These are phyloP conservation scores for Dentipellis fragilis DNA, from an alignment of 768 basidiomycete species.

Conservation along the genomic window DNA sequence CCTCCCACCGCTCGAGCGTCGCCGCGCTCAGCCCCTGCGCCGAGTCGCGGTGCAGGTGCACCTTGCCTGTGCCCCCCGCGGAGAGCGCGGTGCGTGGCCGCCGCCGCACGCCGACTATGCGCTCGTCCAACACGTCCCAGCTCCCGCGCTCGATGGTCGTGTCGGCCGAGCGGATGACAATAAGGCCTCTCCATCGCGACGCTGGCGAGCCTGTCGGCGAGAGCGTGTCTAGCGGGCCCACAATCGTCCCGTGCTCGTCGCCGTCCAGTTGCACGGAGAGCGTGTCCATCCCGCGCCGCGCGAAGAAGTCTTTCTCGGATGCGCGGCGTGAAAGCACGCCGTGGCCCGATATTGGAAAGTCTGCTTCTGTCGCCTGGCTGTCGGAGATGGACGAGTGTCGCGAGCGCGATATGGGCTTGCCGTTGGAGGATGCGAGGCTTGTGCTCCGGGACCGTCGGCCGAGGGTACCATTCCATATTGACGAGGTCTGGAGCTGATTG, in stretches of 20 bases:
- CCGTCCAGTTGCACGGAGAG: conserved; percentile 34
- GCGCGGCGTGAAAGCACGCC: conserved; percentile 66
- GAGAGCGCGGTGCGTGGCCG: conserved; percentile 32
- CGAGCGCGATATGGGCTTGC: conserved; percentile 33
- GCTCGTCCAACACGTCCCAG: conserved; percentile 58
- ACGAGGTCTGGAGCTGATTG: conserved; percentile 32
- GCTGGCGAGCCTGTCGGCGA: conserved; percentile 7
- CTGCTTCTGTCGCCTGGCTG: conserved; percentile 24
- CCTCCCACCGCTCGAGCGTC: conserved; percentile 73
- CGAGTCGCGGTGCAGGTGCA: conserved; percentile 14
- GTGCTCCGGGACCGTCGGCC: conserved; percentile 54
- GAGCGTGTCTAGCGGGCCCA: conserved; percentile 11
- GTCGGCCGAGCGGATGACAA: conserved; percentile 42
- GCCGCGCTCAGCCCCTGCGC: conserved; percentile 45
- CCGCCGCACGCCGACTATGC: conserved; percentile 61
- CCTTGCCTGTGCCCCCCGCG: conserved; percentile 11
- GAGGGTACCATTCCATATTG: conserved; percentile 33
- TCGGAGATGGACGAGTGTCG: conserved; percentile 37
- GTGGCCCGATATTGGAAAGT: conserved; percentile 75
- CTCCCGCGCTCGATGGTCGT: conserved; percentile 63
- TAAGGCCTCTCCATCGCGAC: conserved; percentile 51
- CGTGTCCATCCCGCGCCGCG: conserved; percentile 38
- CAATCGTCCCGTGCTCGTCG: conserved; percentile 21
- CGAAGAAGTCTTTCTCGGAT: conserved; percentile 54
- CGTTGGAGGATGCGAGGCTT: conserved; percentile 37